Conservation (phyloP, 805 yeast genomes). For the Schwanniomyces polymorphus region DNA sequence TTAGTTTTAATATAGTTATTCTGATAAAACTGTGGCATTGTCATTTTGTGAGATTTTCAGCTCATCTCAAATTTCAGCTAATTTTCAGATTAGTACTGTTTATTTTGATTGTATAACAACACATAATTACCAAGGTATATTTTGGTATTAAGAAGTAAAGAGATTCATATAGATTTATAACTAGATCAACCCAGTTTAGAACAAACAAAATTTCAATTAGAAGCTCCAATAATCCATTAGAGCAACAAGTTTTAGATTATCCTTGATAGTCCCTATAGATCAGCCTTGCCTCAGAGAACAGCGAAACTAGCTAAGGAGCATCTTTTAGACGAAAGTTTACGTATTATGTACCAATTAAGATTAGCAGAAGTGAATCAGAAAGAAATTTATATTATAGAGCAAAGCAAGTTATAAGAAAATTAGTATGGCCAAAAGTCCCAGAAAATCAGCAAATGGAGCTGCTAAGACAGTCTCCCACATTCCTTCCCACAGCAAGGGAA, state of each 20-base stretch:
- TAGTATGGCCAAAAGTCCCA: slow-evolving; percentile 33
- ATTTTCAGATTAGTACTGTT: not conserved
- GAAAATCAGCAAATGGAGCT: slow-evolving; percentile 6
- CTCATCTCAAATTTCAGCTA: not conserved
- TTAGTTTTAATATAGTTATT: not conserved
- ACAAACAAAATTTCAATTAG: not conserved
- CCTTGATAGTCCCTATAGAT: not conserved
- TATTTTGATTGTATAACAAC: not conserved
- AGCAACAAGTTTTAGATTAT: not conserved
- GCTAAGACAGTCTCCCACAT: slow-evolving; percentile 11
- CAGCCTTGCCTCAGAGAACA: not conserved
- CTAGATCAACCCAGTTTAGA: not conserved
- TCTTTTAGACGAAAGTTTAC: not conserved
- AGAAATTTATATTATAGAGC: not conserved
- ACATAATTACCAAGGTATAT: not conserved
- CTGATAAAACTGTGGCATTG: not conserved
- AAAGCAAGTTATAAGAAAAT: not conserved
- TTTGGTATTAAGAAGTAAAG: not conserved
- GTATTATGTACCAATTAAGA: not conserved
- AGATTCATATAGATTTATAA: not conserved
- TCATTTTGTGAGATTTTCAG: not conserved
- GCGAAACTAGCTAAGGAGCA: not conserved
- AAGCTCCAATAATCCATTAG: not conserved
- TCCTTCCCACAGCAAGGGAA: slow-evolving; percentile 1
- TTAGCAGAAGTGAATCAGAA: not conserved